These are phyloP conservation scores for Hirschioporus abietinus DNA, from an alignment of 768 basidiomycete species.

Conservation along the genomic window DNA sequence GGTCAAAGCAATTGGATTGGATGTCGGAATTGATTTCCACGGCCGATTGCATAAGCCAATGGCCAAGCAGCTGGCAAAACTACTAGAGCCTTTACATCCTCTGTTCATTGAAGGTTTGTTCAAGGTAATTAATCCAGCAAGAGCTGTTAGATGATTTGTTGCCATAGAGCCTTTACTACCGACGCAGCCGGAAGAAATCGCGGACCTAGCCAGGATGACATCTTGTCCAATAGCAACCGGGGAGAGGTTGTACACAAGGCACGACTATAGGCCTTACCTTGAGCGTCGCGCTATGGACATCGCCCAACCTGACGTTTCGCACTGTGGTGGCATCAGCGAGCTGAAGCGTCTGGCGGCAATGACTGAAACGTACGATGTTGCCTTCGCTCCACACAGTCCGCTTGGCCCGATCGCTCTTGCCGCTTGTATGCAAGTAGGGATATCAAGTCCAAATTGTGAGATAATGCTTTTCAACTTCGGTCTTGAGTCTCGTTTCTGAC, in stretches of 20 bases:
- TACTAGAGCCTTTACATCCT: constrained; percentile 53
- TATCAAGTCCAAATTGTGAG: constrained; percentile 55
- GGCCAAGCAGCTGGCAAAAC: constrained; percentile 60
- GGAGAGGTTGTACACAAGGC: constrained; percentile 57
- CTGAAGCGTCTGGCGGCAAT: constrained; percentile 51
- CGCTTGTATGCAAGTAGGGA: constrained; percentile 61
- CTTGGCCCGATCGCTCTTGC: constrained; percentile 68
- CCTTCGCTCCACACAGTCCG: constrained; percentile 68
- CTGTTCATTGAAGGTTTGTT: constrained; percentile 56
- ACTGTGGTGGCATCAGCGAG: constrained; percentile 59
- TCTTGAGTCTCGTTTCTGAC: neutral
- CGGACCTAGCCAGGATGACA: constrained; percentile 47
- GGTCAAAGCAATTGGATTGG: constrained; percentile 48
- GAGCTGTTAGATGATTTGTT: neutral
- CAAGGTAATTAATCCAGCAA: neutral
- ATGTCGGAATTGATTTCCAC: constrained; percentile 68
- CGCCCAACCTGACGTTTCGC: constrained; percentile 62
- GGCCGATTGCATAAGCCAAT: constrained; percentile 65
- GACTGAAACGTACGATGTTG: constrained; percentile 67
- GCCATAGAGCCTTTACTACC: constrained; percentile 50
- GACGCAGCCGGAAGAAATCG: constrained; percentile 55
- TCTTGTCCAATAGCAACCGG: constrained; percentile 60
- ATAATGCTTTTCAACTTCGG: constrained; percentile 7
- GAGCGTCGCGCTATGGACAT: constrained; percentile 62
- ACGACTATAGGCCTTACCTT: constrained; percentile 61